A percentile compares a stretch with the other conserved stretches of the same genome.
Conservation (phyloP, 1,284 basidiomycete species). For the Leucoagaricus sp. region DNA sequence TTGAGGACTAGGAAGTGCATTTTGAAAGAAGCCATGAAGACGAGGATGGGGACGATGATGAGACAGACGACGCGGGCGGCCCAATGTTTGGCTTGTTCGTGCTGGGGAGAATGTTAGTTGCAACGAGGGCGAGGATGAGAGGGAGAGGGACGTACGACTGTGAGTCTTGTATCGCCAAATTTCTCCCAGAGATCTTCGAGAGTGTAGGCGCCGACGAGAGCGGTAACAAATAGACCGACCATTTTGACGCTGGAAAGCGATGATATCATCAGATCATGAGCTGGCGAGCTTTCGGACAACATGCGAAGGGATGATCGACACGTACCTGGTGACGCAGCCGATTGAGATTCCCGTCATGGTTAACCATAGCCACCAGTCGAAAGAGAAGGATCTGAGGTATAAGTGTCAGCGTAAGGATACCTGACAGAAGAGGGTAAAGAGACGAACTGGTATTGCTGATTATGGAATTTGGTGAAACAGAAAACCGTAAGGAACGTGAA, state of each 20-base stretch:
- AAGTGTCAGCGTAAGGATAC: not conserved
- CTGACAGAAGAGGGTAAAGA: not conserved
- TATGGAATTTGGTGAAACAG: slow-evolving; percentile 95
- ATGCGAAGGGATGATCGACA: not conserved
- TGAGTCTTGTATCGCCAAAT: slow-evolving; percentile 94
- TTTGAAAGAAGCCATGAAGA: slow-evolving; percentile 96
- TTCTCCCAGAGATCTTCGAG: slow-evolving; percentile 99
- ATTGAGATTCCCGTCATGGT: slow-evolving; percentile 89
- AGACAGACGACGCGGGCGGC: slow-evolving; percentile 83
- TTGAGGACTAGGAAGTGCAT: slow-evolving; percentile 94
- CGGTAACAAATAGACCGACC: slow-evolving; percentile 95
- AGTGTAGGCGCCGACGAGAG: slow-evolving; percentile 94
- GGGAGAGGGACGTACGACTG: slow-evolving; percentile 59
- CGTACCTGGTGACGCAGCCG: slow-evolving; percentile 89
- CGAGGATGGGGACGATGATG: slow-evolving; percentile 86
- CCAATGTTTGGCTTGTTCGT: slow-evolving; percentile 92
- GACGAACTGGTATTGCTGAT: slow-evolving; percentile 87
- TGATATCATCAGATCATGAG: slow-evolving; percentile 4
- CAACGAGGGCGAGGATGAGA: not conserved
- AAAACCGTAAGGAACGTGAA: slow-evolving; percentile 98
- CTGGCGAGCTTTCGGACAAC: no score
- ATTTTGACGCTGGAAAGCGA: slow-evolving; percentile 79
- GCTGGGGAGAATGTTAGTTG: slow-evolving; percentile 35
- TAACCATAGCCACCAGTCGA: slow-evolving; percentile 98
- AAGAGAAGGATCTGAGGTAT: slow-evolving; percentile 74